Percentiles rank a stretch among this genome's conserved stretches.
phyloP scores from a whole-genome alignment of 441 rosid species.

The Euphorbia celastroides region DNA sequence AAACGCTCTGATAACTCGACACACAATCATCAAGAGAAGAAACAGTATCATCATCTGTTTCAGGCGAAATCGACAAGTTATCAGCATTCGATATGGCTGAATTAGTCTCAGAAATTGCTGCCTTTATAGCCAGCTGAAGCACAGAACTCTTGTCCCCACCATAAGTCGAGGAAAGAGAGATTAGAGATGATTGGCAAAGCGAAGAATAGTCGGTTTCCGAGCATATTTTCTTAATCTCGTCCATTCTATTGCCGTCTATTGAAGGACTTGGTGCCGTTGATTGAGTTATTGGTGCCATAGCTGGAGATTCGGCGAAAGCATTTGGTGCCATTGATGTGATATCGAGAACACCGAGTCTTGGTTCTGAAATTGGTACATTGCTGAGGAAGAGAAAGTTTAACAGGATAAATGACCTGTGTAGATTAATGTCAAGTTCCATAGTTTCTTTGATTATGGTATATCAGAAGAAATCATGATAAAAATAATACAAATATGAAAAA shows the following conservation, averaged over 20 bases:
- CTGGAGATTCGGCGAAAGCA: neutral
- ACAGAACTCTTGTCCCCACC: conserved; percentile 20
- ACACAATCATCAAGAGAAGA: conserved; percentile 30
- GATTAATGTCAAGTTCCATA: conserved; percentile 17
- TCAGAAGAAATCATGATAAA: neutral
- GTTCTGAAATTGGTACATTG: conserved; percentile 13
- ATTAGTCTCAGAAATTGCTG: conserved; percentile 26
- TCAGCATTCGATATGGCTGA: conserved; percentile 16
- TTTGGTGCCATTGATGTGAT: neutral
- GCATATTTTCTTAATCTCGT: conserved; percentile 30
- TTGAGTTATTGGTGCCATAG: neutral
- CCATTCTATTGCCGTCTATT: neutral
- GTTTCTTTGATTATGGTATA: neutral
- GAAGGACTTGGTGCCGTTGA: neutral
- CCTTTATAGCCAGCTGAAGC: conserved; percentile 34
- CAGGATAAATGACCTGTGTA: conserved; percentile 4
- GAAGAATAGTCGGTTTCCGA: conserved; percentile 26
- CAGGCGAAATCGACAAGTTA: neutral
- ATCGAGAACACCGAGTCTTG: neutral
- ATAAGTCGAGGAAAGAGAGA: conserved; percentile 22
- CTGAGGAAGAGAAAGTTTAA: conserved; percentile 14
- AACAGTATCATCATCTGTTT: neutral
- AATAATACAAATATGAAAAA: neutral
- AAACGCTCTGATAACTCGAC: conserved; percentile 37
- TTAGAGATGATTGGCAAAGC: conserved; percentile 30